Conservation (phyloP, 441 rosid species). For the Syzygium malaccense region DNA sequence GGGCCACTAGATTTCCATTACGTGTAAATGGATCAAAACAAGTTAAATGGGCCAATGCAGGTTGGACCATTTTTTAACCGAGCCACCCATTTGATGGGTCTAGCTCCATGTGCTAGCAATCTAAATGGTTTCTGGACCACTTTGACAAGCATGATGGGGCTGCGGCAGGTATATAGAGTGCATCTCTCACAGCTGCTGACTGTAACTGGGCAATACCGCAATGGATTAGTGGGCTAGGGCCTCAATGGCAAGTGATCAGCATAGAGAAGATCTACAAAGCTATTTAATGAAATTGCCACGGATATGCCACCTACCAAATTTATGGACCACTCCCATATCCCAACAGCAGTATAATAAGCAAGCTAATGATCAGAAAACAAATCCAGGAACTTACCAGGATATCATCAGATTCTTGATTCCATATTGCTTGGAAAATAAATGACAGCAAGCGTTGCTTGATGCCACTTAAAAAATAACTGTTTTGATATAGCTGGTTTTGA, state of each 20-base stretch:
- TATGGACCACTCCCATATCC: not conserved
- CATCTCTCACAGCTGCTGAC: not conserved
- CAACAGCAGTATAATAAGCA: not conserved
- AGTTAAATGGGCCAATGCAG: no score
- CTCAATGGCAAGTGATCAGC: not conserved
- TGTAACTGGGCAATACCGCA: not conserved
- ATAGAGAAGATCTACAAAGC: not conserved
- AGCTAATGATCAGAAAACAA: not conserved
- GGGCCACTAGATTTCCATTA: no score
- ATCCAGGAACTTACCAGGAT: conserved; percentile 41
- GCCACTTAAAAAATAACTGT: conserved; percentile 59
- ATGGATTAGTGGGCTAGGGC: not conserved
- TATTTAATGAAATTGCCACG: not conserved
- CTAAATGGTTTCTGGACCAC: not conserved
- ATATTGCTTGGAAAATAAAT: conserved; percentile 72
- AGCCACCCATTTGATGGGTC: no score
- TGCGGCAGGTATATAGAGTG: not conserved
- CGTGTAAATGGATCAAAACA: no score
- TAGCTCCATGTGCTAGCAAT: not conserved
- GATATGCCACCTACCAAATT: not conserved
- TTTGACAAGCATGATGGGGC: not conserved
- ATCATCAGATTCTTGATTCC: conserved; percentile 76
- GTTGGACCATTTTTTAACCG: no score
- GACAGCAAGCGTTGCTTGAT: conserved; percentile 92
- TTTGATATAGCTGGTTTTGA: conserved; percentile 32